These are phyloP conservation scores for Aciculoconidium aculeatum DNA, from an alignment of 805 yeast genomes.

Conservation along the genomic window DNA sequence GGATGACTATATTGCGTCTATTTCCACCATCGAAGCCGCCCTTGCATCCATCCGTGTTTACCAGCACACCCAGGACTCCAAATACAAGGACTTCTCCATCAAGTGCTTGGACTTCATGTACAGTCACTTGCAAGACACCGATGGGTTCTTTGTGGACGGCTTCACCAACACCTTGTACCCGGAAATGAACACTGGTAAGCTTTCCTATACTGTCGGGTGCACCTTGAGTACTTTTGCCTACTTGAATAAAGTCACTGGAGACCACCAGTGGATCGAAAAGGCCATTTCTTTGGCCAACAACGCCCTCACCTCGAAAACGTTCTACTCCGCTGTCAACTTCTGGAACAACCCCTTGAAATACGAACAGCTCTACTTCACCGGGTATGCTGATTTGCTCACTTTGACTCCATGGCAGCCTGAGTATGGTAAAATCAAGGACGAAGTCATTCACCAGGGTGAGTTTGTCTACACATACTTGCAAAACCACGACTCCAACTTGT, in stretches of 20 bases:
- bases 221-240: constrained; percentile 18
- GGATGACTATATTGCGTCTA: constrained; percentile 21
- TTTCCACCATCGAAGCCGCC: constrained; percentile 24
- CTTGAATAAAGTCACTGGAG: constrained; percentile 12
- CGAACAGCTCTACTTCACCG: constrained; percentile 17
- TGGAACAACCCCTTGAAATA: constrained; percentile 23
- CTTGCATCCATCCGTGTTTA: constrained; percentile 20
- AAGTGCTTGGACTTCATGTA: constrained; percentile 14
- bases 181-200: constrained; percentile 20
- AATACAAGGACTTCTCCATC: constrained; percentile 12
- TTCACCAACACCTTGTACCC: constrained; percentile 7
- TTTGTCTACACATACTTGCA: constrained; percentile 11
- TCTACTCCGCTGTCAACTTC: constrained; percentile 13
- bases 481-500: constrained; percentile 10
- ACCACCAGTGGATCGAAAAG: constrained; percentile 10
- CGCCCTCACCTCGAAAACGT: constrained; percentile 11
- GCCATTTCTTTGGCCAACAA: constrained; percentile 16
- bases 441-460: constrained; percentile 11
- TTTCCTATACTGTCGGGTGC: constrained; percentile 23
- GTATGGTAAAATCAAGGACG: constrained; percentile 6
- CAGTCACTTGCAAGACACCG: constrained; percentile 16
- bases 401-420: constrained; percentile 4
- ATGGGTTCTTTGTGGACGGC: constrained; percentile 21
- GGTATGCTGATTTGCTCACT: constrained; percentile 16
- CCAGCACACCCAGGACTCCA: constrained; percentile 10